Evolutionary conservation across 192 early-diverging fungal genomes (phyloP).

Genomic region (Backusella westeae): DNA sequence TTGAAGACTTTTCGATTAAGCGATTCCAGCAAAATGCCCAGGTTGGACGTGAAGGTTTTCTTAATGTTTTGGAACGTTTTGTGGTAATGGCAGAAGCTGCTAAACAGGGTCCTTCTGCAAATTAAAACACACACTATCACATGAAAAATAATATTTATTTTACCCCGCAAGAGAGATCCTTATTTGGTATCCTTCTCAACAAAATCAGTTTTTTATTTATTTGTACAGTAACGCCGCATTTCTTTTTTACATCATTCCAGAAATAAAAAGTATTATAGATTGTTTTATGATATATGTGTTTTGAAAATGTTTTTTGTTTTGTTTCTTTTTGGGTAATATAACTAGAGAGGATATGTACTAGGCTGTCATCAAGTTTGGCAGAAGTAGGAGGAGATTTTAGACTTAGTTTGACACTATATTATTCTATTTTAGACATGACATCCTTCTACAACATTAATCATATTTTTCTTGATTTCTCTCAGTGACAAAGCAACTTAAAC

Average conservation of each 20-base stretch:
- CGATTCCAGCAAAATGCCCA: conserved; percentile 88
- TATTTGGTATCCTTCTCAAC: not conserved
- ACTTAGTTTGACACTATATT: too few relatives aligned
- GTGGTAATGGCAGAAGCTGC: conserved; percentile 32
- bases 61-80: conserved; percentile 77
- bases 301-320: not conserved
- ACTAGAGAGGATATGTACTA: too few relatives aligned
- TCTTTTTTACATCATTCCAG: not conserved
- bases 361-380: too few relatives aligned
- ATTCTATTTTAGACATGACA: too few relatives aligned
- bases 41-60: conserved; percentile 79
- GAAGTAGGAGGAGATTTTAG: too few relatives aligned
- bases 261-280: not conserved
- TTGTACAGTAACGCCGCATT: not conserved
- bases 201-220: not conserved
- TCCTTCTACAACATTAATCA: too few relatives aligned
- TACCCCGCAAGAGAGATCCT: not conserved
- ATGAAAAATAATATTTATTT: conserved; percentile 5
- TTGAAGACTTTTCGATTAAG: conserved; percentile 81
- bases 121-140: not conserved
- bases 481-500: too few relatives aligned
- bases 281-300: not conserved
- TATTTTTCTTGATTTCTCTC: too few relatives aligned
- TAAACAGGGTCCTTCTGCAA: not conserved
- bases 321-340: not conserved